Conservation (phyloP, 345 rosid genomes). For the Syzygium aromaticum region DNA sequence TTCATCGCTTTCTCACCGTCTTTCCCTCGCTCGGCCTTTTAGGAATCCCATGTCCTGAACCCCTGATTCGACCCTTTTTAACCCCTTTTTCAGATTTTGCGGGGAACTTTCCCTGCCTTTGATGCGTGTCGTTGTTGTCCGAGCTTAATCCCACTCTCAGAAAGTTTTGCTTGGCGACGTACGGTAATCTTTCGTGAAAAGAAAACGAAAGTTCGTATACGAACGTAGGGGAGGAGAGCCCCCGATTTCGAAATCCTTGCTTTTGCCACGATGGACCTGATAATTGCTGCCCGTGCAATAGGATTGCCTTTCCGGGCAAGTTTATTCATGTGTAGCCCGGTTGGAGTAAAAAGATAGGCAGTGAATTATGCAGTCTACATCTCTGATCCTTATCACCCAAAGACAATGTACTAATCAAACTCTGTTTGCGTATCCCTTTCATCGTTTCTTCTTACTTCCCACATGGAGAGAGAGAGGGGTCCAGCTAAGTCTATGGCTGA, state of each 20-base stretch:
- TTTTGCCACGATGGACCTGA: background rate
- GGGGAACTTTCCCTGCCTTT: background rate
- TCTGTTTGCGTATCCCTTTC: background rate
- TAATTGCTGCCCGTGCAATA: background rate
- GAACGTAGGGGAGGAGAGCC: background rate
- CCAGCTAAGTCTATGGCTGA: constrained; percentile 62
- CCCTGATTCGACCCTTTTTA: background rate
- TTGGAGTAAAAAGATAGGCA: background rate
- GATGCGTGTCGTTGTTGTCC: background rate
- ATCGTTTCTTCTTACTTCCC: background rate
- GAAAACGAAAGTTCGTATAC: background rate
- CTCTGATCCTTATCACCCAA: background rate
- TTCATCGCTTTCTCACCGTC: background rate
- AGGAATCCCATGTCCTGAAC: background rate
- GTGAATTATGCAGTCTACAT: background rate
- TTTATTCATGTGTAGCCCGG: background rate
- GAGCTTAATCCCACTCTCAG: too few species aligned
- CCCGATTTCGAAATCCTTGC: background rate
- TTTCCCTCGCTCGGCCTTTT: background rate
- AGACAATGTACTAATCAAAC: background rate
- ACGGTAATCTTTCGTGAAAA: background rate
- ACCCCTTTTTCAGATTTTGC: background rate
- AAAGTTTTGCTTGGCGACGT: background rate
- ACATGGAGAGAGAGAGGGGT: constrained; percentile 20
- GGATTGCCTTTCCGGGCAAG: background rate